phyloP scores from a whole-genome alignment of 169 alveolate genomes.

The Besnoitia besnoiti region DNA sequence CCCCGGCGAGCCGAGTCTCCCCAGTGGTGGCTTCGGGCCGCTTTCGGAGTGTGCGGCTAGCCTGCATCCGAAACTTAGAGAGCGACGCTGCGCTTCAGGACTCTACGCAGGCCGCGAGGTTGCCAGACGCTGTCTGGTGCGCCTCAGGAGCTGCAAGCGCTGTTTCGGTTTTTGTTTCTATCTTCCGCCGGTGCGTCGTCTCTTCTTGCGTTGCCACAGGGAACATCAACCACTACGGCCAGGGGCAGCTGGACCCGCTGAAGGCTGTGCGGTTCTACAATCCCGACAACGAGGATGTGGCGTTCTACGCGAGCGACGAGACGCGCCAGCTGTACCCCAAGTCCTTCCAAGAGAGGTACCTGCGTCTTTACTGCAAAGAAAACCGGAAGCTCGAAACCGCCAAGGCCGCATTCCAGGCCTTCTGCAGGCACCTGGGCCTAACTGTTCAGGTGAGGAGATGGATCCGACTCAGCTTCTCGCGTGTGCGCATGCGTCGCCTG shows the following conservation, averaged over 20 bases:
- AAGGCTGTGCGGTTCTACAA: constrained; percentile 26
- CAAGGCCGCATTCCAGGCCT: constrained; percentile 37
- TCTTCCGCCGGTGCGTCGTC: neutral
- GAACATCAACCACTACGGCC: constrained; percentile 37
- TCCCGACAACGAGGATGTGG: constrained; percentile 40
- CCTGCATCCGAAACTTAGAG: too few relatives aligned
- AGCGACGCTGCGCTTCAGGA: too few relatives aligned
- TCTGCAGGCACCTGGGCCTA: constrained; percentile 22
- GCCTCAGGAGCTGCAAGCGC: neutral
- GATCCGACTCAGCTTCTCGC: too few relatives aligned
- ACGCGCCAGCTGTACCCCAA: constrained; percentile 41
- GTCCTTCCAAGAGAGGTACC: constrained; percentile 36
- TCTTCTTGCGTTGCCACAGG: neutral
- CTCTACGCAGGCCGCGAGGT: too few relatives aligned
- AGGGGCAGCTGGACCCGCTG: constrained; percentile 9
- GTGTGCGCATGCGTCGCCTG: too few relatives aligned
- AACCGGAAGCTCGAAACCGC: constrained; percentile 40
- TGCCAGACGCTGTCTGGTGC: too few relatives aligned
- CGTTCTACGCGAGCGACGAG: constrained; percentile 39
- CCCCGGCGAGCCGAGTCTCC: too few relatives aligned
- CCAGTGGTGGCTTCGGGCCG: too few relatives aligned
- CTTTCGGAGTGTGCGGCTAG: too few relatives aligned
- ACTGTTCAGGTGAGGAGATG: neutral
- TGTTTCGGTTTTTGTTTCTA: neutral
- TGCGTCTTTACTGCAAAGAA: constrained; percentile 49